These are phyloP conservation scores for Lachancea kluyveri DNA, from an alignment of 805 yeast species.

Conservation along the genomic window DNA sequence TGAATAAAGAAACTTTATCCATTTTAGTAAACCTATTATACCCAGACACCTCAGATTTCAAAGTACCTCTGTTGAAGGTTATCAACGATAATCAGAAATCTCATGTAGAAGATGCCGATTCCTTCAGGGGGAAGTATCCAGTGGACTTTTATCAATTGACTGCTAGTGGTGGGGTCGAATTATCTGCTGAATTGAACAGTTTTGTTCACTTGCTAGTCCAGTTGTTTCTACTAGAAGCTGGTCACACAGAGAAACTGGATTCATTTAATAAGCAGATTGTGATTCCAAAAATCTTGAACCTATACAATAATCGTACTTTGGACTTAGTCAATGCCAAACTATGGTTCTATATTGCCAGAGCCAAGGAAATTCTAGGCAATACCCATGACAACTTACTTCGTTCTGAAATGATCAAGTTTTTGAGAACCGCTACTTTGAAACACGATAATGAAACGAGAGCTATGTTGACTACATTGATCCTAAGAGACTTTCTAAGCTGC, in stretches of 20 bases:
- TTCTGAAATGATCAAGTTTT: conserved; percentile 60
- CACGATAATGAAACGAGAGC: conserved; percentile 93
- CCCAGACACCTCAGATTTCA: conserved; percentile 42
- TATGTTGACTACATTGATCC: conserved; percentile 72
- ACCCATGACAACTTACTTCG: conserved; percentile 47
- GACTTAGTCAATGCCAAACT: conserved; percentile 84
- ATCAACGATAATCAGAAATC: conserved; percentile 32
- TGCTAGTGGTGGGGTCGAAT: conserved; percentile 27
- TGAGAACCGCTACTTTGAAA: conserved; percentile 84
- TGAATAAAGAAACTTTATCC: conserved; percentile 50
- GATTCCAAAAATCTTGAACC: conserved; percentile 41
- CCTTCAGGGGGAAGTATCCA: conserved; percentile 27
- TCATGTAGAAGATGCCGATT: conserved; percentile 32
- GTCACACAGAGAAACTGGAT: conserved; percentile 43
- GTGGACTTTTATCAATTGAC: conserved; percentile 28
- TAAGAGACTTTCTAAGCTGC: conserved; percentile 69
- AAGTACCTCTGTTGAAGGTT: conserved; percentile 36
- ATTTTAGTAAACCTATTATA: conserved; percentile 50
- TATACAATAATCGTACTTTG: conserved; percentile 72
- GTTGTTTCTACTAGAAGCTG: conserved; percentile 63
- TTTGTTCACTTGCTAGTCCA: conserved; percentile 76
- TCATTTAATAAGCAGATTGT: conserved; percentile 48
- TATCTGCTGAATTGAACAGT: conserved; percentile 74
- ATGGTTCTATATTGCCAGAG: conserved; percentile 86
- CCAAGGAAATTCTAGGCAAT: conserved; percentile 52